Percentiles rank a stretch among this genome's conserved stretches.
These are phyloP conservation scores for Marchantia polymorpha DNA, from an alignment of 225 moss, liverwort and hornwort genomes.

Conservation along the genomic window DNA sequence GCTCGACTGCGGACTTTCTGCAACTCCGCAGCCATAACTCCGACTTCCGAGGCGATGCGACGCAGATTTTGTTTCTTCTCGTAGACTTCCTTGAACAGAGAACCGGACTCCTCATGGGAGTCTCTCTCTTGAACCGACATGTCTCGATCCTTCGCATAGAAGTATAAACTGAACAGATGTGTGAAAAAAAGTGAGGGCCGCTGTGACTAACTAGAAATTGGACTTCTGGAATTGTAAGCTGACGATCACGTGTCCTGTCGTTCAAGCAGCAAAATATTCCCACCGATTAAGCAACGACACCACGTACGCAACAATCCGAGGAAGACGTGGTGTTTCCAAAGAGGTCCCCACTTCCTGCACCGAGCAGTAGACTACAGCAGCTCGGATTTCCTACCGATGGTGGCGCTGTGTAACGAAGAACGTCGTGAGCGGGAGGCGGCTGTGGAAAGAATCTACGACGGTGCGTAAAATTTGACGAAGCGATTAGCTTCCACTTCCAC, in stretches of 20 bases:
- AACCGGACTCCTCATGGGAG: conserved; percentile 7
- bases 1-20: conserved; percentile 22
- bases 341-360: background rate
- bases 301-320: background rate
- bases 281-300: background rate
- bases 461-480: background rate
- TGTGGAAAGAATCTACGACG: background rate
- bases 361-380: background rate
- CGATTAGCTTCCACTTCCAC: background rate
- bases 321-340: background rate
- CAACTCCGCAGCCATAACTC: conserved; percentile 30
- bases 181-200: background rate
- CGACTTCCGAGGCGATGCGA: conserved; percentile 26
- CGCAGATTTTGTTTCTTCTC: conserved; percentile 29
- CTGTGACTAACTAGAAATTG: background rate
- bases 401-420: background rate
- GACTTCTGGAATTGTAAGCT: background rate
- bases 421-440: background rate
- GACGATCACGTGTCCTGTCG: background rate
- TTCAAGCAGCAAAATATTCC: background rate
- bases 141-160: conserved; percentile 10
- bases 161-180: background rate
- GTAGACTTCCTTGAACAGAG: conserved; percentile 16
- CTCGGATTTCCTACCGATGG: background rate
- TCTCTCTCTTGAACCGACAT: conserved; percentile 13